Percentiles rank a stretch among this genome's conserved stretches.
Conservation (phyloP, 108 stramenopile genomes). For the Cyclotella distinguenda region DNA sequence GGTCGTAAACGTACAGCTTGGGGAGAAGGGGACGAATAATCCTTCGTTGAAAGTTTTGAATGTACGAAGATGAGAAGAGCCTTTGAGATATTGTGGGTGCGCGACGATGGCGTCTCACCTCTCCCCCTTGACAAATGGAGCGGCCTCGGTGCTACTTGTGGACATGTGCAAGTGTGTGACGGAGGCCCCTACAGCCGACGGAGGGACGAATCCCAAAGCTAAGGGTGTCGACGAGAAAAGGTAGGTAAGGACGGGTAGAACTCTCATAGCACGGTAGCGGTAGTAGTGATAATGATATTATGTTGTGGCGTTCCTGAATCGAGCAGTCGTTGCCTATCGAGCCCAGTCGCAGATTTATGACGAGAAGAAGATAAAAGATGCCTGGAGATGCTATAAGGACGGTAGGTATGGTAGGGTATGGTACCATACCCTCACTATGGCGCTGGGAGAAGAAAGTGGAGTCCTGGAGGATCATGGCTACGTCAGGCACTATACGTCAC, state of each 20-base stretch:
- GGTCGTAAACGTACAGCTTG: conserved; percentile 92
- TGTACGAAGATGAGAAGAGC: not conserved
- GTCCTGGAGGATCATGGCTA: too few species aligned
- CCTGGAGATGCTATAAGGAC: too few species aligned
- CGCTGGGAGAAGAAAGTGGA: too few species aligned
- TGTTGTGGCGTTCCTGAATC: too few species aligned
- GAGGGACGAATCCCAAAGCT: conserved; percentile 10
- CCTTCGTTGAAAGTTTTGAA: conserved; percentile 4
- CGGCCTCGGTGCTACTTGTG: conserved; percentile 37
- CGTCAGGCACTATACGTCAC: too few species aligned
- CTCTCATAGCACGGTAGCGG: not conserved
- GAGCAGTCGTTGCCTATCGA: too few species aligned
- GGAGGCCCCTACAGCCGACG: not conserved
- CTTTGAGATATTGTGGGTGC: too few species aligned
- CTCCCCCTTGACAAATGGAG: conserved; percentile 37
- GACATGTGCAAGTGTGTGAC: conserved; percentile 27
- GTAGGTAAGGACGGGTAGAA: conserved; percentile 2
- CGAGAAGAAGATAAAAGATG: too few species aligned
- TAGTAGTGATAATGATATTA: too few species aligned
- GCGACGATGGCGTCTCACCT: conserved; percentile 18
- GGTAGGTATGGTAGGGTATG: too few species aligned
- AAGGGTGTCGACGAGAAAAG: not conserved
- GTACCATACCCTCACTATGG: too few species aligned
- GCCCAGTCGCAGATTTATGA: too few species aligned
- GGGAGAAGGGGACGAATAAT: conserved; percentile 65